Evolutionary conservation across 352 stramenopile species (phyloP), one percentile per base, ranked within the genome.

Genomic region (Phytophthora macrochlamydospora): DNA sequence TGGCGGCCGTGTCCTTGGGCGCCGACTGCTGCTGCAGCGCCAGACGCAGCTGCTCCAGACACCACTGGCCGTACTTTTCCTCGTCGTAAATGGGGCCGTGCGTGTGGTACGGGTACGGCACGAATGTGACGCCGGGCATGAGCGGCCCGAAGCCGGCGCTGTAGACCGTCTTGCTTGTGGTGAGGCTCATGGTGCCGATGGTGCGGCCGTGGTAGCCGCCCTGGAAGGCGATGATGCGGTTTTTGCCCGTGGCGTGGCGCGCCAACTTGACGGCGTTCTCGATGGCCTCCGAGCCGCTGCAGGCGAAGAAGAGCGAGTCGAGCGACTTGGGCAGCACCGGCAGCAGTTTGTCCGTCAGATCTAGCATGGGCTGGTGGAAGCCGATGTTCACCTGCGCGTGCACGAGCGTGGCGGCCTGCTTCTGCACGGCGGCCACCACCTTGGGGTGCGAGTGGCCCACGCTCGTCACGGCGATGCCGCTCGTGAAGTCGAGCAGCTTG

Each of bases 261-360:
- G 93, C 94, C 40, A 98, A 79, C 71, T 98, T 98, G 72, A 98
- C 83, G 2, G 93, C 87, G 57, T 97, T 97, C 72, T 98, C 94
- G 3, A 98, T 78, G 6, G 91, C 93, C 68, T 98, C 94, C n/a
- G 93, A 95, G 29, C 93, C 93, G 57, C 85, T 90, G 65, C 85
- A 96, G 31, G 92, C 90, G 68, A 97, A 96, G 72, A 97, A 97
- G 62, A 97, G 83, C 75, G 86, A 92, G 72, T 97, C 87, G 11
- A 97, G 77, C 0, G 76, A 79, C 71, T 89, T 85, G n/a, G 87
- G 88, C 57, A 96, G 65, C 57, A 91, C 66, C 7, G 88, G 81
- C 56, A 92, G 70, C 54, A 98, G 71, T 45, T 83, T 75, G 44
- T 97, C 73, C 42, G 80, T 93, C 65, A 98, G 83, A 70, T 98